phyloP scores from a whole-genome alignment of 768 basidiomycete genomes.

The Lyophyllum atratum region DNA sequence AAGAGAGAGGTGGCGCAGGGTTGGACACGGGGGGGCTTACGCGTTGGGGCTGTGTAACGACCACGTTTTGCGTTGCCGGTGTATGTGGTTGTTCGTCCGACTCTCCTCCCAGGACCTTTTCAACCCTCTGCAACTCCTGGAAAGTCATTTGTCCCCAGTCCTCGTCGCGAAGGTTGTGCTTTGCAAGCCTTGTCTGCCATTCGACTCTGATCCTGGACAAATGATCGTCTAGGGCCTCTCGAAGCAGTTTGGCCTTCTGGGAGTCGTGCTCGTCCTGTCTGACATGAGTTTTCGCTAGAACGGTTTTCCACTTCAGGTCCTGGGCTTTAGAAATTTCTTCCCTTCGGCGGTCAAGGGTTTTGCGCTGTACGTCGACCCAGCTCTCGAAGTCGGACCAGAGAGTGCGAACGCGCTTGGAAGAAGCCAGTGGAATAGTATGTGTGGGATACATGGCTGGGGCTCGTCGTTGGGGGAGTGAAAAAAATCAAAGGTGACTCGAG shows the following conservation, averaged over 20 bases:
- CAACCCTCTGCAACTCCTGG: slow-evolving; percentile 36
- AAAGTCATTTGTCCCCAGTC: slow-evolving; percentile 47
- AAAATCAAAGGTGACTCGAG: slow-evolving; percentile 31
- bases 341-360: slow-evolving; percentile 23
- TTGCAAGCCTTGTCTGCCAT: slow-evolving; percentile 40
- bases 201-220: slow-evolving; percentile 36
- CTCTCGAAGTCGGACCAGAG: slow-evolving; percentile 38
- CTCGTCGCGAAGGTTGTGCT: slow-evolving; percentile 36
- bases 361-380: slow-evolving; percentile 30
- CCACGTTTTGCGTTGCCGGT: slow-evolving; percentile 10
- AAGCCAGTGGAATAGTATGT: slow-evolving; percentile 15
- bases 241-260: slow-evolving; percentile 24
- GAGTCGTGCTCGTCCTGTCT: slow-evolving; percentile 37
- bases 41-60: slow-evolving; percentile 20
- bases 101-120: slow-evolving; percentile 38
- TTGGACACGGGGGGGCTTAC: slow-evolving; percentile 18
- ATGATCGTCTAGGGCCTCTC: slow-evolving; percentile 32
- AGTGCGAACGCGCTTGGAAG: slow-evolving; percentile 26
- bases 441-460: slow-evolving; percentile 19
- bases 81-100: slow-evolving; percentile 32
- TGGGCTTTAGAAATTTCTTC: slow-evolving; percentile 27
- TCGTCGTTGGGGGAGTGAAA: slow-evolving; percentile 14
- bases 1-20: slow-evolving; percentile 31
- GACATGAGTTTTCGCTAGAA: slow-evolving; percentile 15
- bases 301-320: slow-evolving; percentile 28